These are phyloP conservation scores for Ajuga reptans DNA, from an alignment of 305 asterid species.

Conservation along the genomic window DNA sequence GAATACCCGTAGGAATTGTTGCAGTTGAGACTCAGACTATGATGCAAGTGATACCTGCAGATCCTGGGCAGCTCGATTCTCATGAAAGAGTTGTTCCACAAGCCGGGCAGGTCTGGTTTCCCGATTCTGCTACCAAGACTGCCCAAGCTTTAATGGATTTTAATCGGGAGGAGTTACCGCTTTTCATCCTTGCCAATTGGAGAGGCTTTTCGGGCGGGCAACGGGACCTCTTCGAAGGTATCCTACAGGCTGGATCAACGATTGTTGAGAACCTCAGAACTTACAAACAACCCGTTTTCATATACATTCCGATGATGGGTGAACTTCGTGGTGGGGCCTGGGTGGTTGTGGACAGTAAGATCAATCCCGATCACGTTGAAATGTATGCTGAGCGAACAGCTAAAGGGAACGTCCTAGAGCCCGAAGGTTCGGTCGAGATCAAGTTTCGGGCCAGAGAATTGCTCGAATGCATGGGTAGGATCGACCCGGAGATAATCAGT, in stretches of 20 bases:
- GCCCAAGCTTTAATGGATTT: conserved; percentile 97
- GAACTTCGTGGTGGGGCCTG: conserved; percentile 99
- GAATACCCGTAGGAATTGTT: conserved; percentile 83
- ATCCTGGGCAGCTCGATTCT: conserved; percentile 94
- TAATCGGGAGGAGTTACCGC: conserved; percentile 77
- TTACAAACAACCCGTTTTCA: conserved; percentile 75
- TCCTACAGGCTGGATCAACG: conserved; percentile 90
- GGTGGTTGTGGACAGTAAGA: conserved; percentile 93
- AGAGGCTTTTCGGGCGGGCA: conserved; percentile 98
- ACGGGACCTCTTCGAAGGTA: conserved; percentile 96
- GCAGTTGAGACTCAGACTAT: conserved; percentile 97
- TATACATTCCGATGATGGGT: conserved; percentile 88
- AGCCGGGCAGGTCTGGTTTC: conserved; percentile 99
- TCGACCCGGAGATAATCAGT: conserved; percentile 57
- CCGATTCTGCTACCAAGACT: conserved; percentile 87
- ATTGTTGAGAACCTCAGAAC: conserved; percentile 92
- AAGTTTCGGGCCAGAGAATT: conserved; percentile 73
- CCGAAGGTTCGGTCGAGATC: conserved; percentile 90
- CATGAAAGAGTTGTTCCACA: conserved; percentile 94
- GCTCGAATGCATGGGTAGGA: conserved; percentile 92
- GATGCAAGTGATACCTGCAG: conserved; percentile 98
- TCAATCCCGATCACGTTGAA: conserved; percentile 84
- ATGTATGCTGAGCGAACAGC: conserved; percentile 95
- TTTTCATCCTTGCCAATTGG: conserved; percentile 96
- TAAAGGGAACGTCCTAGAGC: conserved; percentile 92